These are phyloP conservation scores for Nannizziopsis barbatae DNA, from an alignment of 2,329 filamentous ascomycete species.

Conservation along the genomic window DNA sequence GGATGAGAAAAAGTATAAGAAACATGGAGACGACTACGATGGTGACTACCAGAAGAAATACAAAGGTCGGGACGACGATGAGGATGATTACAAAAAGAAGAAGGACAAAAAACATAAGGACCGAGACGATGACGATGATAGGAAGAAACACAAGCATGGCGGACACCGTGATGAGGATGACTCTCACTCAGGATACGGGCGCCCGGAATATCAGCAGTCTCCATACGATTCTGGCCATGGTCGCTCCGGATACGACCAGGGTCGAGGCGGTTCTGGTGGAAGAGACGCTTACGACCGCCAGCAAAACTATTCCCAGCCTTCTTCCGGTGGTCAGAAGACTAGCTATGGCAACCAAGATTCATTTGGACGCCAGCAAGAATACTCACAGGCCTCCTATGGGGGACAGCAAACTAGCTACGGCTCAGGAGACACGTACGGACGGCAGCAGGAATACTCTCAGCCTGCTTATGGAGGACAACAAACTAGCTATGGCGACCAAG, in stretches of 20 bases:
- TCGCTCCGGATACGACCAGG: slow-evolving; percentile 1
- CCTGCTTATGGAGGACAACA: slow-evolving; percentile 1
- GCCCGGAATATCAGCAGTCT: slow-evolving; percentile 7
- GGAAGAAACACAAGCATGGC: slow-evolving; percentile 12
- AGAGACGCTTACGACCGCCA: not conserved
- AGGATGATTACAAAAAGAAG: slow-evolving; percentile 7
- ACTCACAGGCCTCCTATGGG: not conserved
- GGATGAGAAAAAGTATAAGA: not conserved
- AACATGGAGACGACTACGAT: not conserved
- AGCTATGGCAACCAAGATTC: not conserved
- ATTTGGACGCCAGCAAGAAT: slow-evolving; percentile 3
- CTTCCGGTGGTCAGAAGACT: no score
- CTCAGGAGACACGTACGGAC: not conserved
- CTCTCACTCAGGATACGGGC: slow-evolving; percentile 12
- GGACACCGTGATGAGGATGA: slow-evolving; percentile 4
- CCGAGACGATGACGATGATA: slow-evolving; percentile 12
- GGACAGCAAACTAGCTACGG: not conserved
- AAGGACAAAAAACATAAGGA: slow-evolving; percentile 9
- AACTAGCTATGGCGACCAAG: not conserved
- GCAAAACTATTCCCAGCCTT: no score
- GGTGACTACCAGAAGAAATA: slow-evolving; percentile 1
- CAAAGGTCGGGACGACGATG: slow-evolving; percentile 3
- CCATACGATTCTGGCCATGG: slow-evolving; percentile 5
- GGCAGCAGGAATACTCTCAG: slow-evolving; percentile 5
- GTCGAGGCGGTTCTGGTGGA: not conserved